phyloP scores from a whole-genome alignment of 2,329 filamentous ascomycete species.

The Claviceps arundinis region DNA sequence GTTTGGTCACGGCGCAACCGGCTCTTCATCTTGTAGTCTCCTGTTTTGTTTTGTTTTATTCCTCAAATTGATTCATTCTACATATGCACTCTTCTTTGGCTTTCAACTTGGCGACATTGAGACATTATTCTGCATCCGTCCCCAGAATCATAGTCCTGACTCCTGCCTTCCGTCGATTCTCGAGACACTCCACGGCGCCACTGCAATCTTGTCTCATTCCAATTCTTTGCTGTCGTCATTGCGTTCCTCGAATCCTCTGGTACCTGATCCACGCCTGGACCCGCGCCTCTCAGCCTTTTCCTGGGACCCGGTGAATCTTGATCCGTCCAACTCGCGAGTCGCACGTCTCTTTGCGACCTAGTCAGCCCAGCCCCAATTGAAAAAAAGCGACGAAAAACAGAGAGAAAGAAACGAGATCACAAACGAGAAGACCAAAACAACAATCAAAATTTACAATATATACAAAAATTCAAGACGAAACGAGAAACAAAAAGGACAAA shows the following conservation, averaged over 20 bases:
- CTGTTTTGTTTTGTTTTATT: background rate
- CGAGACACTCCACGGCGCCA: too few relatives aligned
- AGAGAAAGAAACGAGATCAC: too few relatives aligned
- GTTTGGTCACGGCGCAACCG: background rate
- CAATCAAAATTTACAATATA: too few relatives aligned
- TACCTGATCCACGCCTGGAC: background rate
- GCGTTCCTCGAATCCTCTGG: background rate
- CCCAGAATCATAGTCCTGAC: too few relatives aligned
- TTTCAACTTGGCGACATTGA: background rate
- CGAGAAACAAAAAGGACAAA: too few relatives aligned
- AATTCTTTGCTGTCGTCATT: background rate
- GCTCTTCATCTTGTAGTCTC: background rate
- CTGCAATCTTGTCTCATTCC: too few relatives aligned
- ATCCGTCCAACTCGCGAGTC: background rate
- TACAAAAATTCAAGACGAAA: too few relatives aligned
- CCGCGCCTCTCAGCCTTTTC: background rate
- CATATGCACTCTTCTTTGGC: background rate
- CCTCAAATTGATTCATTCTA: background rate
- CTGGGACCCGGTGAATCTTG: background rate
- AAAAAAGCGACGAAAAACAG: too few relatives aligned
- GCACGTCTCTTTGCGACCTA: conserved; percentile 8
- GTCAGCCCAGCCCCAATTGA: background rate
- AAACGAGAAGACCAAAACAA: too few relatives aligned
- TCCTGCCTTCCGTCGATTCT: too few relatives aligned
- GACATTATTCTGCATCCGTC: too few relatives aligned